Base-by-base conservation (phyloP, 2,329 filamentous ascomycete genomes). In the Didymella pinodella region DNA sequence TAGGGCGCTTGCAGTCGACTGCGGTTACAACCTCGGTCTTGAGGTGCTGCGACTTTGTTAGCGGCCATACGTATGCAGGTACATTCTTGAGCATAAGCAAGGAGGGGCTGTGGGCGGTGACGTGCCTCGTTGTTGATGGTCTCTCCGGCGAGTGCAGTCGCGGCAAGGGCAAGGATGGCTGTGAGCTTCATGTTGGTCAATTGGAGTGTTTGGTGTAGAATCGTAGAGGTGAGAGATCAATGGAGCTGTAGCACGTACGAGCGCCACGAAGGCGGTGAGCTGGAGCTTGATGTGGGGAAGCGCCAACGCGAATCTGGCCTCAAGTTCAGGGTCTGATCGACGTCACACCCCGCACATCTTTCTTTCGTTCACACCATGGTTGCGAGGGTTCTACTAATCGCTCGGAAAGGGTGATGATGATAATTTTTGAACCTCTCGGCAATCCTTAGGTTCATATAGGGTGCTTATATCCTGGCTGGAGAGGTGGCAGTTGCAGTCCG, bases 1-100 rank as follows among this genome's bases (percentile, higher is more conserved):
- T 90, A 82, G 91, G 93, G 78, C 92, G 89, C 49, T 87, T 86
- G 83, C 93, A 97, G 67, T 92, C 86, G 64, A 91, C 90, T 26
- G 86, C 82, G 59, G 87, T 83, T 50, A 88, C 90, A 66, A 91
- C 87, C 66, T 96, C 88, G 75, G 97, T 91, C 78, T 90, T 86
- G 68, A 97, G 86, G 57, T 80, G 78, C 67, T 89, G 59, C 83
- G 77, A 14, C n/a, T 4, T 11, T 52, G 59, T 71, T 62, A 71
- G 65, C 45, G 44, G 20, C 32, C 31, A 50, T 50, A 47, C 40
- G 49, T 50, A 32, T 41, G 32, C 32, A 49, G 49, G 20, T 54
- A 50, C 40, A 43, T 22, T 48, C 29, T 47, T 29, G 31, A 52
- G 43, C 29, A 29, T 18, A 7, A 3, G 18, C 16, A 16, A 6